Evolutionary conservation across 2,329 filamentous ascomycete genomes (phyloP).

Genomic region (Trichophyton mentagrophytes): DNA sequence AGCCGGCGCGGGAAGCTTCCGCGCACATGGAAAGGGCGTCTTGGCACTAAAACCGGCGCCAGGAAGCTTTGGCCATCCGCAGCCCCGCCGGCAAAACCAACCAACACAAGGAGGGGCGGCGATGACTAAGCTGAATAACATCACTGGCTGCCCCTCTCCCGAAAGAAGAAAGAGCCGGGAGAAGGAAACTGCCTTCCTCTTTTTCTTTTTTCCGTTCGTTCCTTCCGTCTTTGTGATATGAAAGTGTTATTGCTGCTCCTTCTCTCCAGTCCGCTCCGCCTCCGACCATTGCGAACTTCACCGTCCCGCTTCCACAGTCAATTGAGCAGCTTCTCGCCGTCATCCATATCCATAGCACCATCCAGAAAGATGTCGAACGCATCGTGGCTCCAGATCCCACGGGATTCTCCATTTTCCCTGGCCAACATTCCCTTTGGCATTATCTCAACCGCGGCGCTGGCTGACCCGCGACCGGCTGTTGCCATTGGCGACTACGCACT

Average conservation of each 20-base stretch:
- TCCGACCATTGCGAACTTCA: not conserved
- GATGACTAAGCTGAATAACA: not conserved
- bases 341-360: not conserved
- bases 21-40: not conserved
- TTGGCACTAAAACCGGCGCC: not conserved
- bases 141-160: not conserved
- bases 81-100: not conserved
- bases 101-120: too few relatives aligned
- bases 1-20: conserved; percentile 11
- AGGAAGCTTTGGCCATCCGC: not conserved
- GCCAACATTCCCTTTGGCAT: conserved; percentile 76
- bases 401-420: conserved; percentile 56
- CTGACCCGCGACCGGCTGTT: conserved; percentile 50
- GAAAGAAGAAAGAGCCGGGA: not conserved
- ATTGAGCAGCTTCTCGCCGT: not conserved
- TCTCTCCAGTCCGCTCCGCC: not conserved
- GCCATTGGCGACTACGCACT: conserved; percentile 62
- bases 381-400: conserved; percentile 50
- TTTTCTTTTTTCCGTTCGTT: not conserved
- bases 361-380: conserved; percentile 19
- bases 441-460: conserved; percentile 50
- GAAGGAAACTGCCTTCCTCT: not conserved
- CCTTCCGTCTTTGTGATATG: not conserved
- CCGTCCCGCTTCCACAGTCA: not conserved
- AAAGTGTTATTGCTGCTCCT: not conserved